Conservation (phyloP, 139 green algal genomes). For the Penium margaritaceum region DNA sequence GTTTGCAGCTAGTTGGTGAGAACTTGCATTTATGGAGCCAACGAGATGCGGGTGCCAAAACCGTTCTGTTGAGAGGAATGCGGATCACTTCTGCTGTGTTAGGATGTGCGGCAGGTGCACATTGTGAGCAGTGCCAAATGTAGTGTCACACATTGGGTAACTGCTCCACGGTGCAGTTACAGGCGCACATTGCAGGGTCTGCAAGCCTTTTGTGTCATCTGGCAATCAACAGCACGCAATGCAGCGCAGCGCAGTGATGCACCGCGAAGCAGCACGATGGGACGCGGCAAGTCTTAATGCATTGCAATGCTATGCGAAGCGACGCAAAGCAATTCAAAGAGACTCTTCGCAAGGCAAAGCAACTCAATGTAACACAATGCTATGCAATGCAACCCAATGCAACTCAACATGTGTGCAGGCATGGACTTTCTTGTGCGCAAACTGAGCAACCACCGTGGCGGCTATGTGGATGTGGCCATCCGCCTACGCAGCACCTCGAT, state of each 20-base stretch:
- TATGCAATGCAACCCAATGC: not conserved
- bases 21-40: not conserved
- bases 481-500: constrained; percentile 38
- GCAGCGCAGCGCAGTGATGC: too few species aligned
- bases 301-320: not conserved
- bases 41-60: not conserved
- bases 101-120: not conserved
- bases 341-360: not conserved
- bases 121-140: not conserved
- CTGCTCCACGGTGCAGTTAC: too few species aligned
- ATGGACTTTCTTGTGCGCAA: constrained; percentile 44
- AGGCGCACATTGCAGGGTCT: too few species aligned
- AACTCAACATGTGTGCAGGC: constrained; percentile 19
- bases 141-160: too few species aligned
- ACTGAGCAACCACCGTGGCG: constrained; percentile 22
- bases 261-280: not conserved
- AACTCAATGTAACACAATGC: not conserved
- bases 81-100: not conserved
- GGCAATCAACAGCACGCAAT: too few species aligned
- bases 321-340: not conserved
- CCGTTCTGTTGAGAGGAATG: not conserved
- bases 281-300: not conserved
- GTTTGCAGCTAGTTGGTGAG: constrained; percentile 10
- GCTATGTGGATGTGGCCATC: constrained; percentile 29
- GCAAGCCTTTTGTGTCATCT: too few species aligned